Base-by-base conservation (phyloP, 306 rosid genomes). In the Cyclanthera cordifolia region DNA sequence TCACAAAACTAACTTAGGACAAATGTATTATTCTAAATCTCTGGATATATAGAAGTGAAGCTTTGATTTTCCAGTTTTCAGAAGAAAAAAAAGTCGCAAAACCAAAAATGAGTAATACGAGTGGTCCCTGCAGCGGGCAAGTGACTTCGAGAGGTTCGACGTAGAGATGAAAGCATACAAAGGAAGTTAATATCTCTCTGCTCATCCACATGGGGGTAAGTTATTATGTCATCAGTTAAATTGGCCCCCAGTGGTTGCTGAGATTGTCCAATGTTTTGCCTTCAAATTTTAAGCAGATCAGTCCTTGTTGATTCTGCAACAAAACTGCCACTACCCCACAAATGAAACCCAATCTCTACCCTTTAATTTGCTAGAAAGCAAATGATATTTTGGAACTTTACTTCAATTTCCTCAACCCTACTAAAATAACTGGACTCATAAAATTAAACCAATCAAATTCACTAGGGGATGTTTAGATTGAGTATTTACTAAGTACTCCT, bases 281-380 rank as follows among this genome's bases (percentile, higher is more conserved):
- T 15, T 66, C 71, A 46, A 66, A 13, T 43, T 64, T 43, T 41
- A 23, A 64, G 70, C 70, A 64, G 52, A 64, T 64, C 70, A 20
- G 69, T 64, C 43, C 54, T 45, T 46, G 41, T 43, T 66, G 54
- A 66, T 45, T 1, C 43, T 66, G 43, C 43, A 66, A 66, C 41
- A 25, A 24, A 49, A 25, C 39, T 66, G 20, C 43, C 23, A 46
- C 25, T 65, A 45, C 70, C 71, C 71, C 43, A 66, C 71, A 23
- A 65, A 11, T 63, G 25, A 15, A 15, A 8, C 21, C 53, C 37
- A 65, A 65, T 65, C 4, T 45, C 53, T 23, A 64, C 34, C 70
- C 12, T 65, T 43, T 43, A 43, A 65, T 45, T 45, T 45, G 53
- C 21, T 63, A 13, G 32, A 47, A 41, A 21, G 34, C 32, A 63